Base-by-base conservation (phyloP, 2,329 filamentous ascomycete species). In the Byssothecium circinans region DNA sequence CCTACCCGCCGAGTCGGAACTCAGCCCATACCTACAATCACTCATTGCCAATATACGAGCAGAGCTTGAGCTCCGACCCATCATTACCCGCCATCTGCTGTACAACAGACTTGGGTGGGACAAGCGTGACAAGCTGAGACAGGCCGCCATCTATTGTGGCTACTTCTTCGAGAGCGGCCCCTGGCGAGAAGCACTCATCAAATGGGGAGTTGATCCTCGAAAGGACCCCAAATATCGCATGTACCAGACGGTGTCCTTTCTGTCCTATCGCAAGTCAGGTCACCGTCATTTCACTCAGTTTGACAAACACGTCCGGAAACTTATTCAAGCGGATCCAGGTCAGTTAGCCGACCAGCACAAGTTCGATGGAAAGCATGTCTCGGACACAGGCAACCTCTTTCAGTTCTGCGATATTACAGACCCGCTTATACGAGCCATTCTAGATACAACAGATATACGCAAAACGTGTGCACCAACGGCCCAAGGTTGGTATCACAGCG, bases 81-180 rank as follows among this genome's bases (percentile, higher is more conserved):
- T 96, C 37, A 95, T 91, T 84, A 96, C 92, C 3, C 83, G 91
- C 0, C 84, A 92, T 17, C 87, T 87, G 2, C 78, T 96, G 12
- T 79, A 87, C 59, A 96, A 96, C 70, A 79, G 81, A 43, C 77
- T 96, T 23, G 71, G 73, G 27, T 71, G 73, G 52, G 74, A 78
- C 40, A 77, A 78, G 49, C 76, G 78, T 20, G 76, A 78, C 43
- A 71, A 75, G 15, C 74, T 96, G 50, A 87, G 89, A 60, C 81
- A 87, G 64, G 88, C 88, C 38, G 81, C 91, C 43, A 87, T 90
- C 53, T 92, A 94, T 61, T 84, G 89, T 4, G 91, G 88, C 8
- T 99, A 96, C 73, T 89, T 91, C 71, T 96, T 97, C 78, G 87
- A 88, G 49, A 90, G 88, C 18, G 94, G 94, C 0, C 91, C 94